Percentiles rank a stretch among this genome's conserved stretches.
phyloP scores from a whole-genome alignment of 1,284 basidiomycete species.

The Trametes pubescens region DNA sequence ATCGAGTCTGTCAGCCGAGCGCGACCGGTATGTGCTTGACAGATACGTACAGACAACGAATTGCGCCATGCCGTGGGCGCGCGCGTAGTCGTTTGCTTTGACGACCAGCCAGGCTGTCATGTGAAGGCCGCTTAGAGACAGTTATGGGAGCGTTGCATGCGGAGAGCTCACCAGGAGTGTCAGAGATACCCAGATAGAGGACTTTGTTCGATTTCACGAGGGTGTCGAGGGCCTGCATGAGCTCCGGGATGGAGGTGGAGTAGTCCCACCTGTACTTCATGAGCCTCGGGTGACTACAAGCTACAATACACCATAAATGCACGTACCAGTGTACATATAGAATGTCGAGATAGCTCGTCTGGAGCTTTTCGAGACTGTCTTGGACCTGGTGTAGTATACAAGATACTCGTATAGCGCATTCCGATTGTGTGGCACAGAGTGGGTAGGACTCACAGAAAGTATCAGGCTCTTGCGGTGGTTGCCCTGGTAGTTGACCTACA shows the following conservation, averaged over 20 bases:
- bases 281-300: not conserved
- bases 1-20: no score
- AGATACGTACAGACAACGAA: slow-evolving; percentile 51
- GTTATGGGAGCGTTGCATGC: not conserved
- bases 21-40: not conserved
- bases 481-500: slow-evolving; percentile 27
- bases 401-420: not conserved
- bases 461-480: slow-evolving; percentile 28
- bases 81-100: slow-evolving; percentile 60
- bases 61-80: slow-evolving; percentile 53
- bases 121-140: not conserved
- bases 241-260: slow-evolving; percentile 60
- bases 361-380: slow-evolving; percentile 60
- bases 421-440: no score
- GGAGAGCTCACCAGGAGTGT: slow-evolving; percentile 46
- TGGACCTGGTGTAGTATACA: slow-evolving; percentile 39
- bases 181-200: slow-evolving; percentile 49
- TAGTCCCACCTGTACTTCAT: slow-evolving; percentile 56
- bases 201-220: slow-evolving; percentile 48
- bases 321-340: slow-evolving; percentile 41
- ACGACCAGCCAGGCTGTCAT: slow-evolving; percentile 59
- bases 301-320: no score
- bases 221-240: slow-evolving; percentile 55
- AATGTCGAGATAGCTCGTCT: slow-evolving; percentile 63
- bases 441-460: slow-evolving; percentile 14